Percentiles rank a stretch among this genome's conserved stretches.
These are phyloP conservation scores for Escallonia herrerae DNA, from an alignment of 129 eudicot species.

Conservation along the genomic window DNA sequence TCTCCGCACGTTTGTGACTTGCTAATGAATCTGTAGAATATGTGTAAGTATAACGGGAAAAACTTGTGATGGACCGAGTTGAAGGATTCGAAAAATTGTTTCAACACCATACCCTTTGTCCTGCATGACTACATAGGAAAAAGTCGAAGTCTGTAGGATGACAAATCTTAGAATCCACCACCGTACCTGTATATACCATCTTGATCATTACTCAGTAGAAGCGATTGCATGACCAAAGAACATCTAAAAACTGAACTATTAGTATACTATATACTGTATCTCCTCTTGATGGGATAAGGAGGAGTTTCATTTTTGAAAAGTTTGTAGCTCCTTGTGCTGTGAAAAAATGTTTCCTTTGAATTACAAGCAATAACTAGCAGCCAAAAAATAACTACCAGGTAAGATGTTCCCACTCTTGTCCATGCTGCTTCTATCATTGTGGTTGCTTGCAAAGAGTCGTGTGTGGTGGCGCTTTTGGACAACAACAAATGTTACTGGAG, in stretches of 20 bases:
- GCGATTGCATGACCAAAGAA: too few relatives aligned
- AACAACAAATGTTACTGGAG: constrained; percentile 46
- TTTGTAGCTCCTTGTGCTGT: too few relatives aligned
- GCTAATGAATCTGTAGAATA: too few relatives aligned
- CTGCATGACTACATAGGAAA: constrained; percentile 88
- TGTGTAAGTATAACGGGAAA: too few relatives aligned
- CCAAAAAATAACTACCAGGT: constrained; percentile 48
- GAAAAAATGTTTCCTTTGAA: neutral
- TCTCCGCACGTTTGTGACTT: too few relatives aligned
- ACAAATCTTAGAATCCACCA: constrained; percentile 81
- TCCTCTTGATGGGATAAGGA: too few relatives aligned
- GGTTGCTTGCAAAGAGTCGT: constrained; percentile 72
- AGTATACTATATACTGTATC: neutral
- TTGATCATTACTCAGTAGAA: too few relatives aligned
- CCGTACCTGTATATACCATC: constrained; percentile 51
- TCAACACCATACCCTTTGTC: constrained; percentile 2
- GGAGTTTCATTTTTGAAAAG: too few relatives aligned
- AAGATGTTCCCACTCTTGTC: constrained; percentile 89
- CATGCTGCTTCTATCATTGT: constrained; percentile 47
- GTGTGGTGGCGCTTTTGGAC: constrained; percentile 76
- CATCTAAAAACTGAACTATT: neutral
- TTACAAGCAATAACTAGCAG: neutral
- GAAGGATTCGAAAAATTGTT: too few relatives aligned
- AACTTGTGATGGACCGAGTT: too few relatives aligned
- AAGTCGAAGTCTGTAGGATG: constrained; percentile 94